Percentiles rank a stretch among this genome's conserved stretches.
Evolutionary conservation across 108 stramenopile genomes (phyloP).

Genomic region (Stephanodiscus triporus): DNA sequence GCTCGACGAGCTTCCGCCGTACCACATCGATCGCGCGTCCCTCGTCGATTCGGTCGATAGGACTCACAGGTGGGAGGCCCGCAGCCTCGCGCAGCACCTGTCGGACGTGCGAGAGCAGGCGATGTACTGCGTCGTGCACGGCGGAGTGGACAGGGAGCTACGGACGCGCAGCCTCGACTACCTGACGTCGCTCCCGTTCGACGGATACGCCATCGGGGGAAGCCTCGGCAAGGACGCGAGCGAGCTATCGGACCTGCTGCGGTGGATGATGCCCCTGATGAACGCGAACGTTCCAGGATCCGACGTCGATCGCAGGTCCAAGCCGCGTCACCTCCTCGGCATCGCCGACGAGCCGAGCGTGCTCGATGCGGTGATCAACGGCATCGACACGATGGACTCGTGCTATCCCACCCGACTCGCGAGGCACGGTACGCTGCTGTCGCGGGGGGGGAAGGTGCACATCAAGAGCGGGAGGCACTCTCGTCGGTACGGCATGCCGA

Average conservation of each 20-base stretch:
- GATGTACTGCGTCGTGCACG: slow-evolving; percentile 95
- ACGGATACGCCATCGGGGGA: slow-evolving; percentile 93
- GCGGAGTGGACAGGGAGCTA: slow-evolving; percentile 84
- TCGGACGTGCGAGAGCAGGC: slow-evolving; percentile 81
- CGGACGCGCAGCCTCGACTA: slow-evolving; percentile 81
- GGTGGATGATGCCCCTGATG: slow-evolving; percentile 90
- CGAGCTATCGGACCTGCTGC: slow-evolving; percentile 84
- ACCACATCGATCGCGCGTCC: slow-evolving; percentile 71
- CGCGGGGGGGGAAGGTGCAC: slow-evolving; percentile 58
- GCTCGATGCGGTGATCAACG: slow-evolving; percentile 68
- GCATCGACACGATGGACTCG: slow-evolving; percentile 92
- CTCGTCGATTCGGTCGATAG: slow-evolving; percentile 79
- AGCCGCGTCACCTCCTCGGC: slow-evolving; percentile 92
- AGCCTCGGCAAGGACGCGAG: slow-evolving; percentile 85
- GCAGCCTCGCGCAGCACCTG: slow-evolving; percentile 83
- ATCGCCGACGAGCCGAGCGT: slow-evolving; percentile 92
- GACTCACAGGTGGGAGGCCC: slow-evolving; percentile 94
- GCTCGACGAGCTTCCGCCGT: slow-evolving; percentile 91
- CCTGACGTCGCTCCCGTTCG: slow-evolving; percentile 90
- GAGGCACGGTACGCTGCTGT: slow-evolving; percentile 85
- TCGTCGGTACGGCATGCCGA: slow-evolving; percentile 66
- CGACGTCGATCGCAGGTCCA: slow-evolving; percentile 51
- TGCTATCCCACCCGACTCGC: slow-evolving; percentile 91
- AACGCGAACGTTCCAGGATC: slow-evolving; percentile 44
- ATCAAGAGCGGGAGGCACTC: slow-evolving; percentile 69